phyloP scores from a whole-genome alignment of 441 rosid genomes.

The Metrosideros polymorpha region DNA sequence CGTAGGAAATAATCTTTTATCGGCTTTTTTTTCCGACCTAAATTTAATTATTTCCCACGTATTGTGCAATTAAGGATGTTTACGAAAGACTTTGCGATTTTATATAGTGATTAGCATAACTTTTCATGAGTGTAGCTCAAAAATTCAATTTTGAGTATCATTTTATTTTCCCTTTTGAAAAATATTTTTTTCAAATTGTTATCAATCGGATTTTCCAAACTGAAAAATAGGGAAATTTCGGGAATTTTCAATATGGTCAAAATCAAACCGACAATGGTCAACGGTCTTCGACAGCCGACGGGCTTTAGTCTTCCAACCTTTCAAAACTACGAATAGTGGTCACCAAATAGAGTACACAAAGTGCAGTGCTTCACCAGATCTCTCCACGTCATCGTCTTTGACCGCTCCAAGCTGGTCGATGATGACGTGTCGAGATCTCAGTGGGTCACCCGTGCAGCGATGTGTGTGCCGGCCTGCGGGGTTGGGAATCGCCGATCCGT shows the following conservation, averaged over 20 bases:
- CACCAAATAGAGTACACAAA: not conserved
- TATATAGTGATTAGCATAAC: not conserved
- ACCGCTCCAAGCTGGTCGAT: not conserved
- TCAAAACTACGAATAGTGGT: too few relatives aligned
- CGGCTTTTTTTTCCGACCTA: fast-evolving
- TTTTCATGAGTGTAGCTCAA: not conserved
- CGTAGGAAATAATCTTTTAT: not conserved
- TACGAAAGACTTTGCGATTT: not conserved
- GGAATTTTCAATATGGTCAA: not conserved
- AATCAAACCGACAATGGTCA: not conserved
- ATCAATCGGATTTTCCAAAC: not conserved
- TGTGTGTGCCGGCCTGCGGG: constrained; percentile 10
- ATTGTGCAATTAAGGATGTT: fast-evolving
- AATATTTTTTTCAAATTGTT: not conserved
- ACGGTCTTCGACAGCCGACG: not conserved
- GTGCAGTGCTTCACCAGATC: constrained; percentile 16
- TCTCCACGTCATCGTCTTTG: constrained; percentile 27
- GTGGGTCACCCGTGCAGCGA: not conserved
- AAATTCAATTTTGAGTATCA: not conserved
- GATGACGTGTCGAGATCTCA: constrained; percentile 8
- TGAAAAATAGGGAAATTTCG: not conserved
- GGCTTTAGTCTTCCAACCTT: too few relatives aligned
- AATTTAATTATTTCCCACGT: not conserved
- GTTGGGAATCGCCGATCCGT: not conserved
- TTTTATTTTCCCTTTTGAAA: not conserved